Conservation (phyloP, 1,284 basidiomycete species). For the Trichosporon faecale region DNA sequence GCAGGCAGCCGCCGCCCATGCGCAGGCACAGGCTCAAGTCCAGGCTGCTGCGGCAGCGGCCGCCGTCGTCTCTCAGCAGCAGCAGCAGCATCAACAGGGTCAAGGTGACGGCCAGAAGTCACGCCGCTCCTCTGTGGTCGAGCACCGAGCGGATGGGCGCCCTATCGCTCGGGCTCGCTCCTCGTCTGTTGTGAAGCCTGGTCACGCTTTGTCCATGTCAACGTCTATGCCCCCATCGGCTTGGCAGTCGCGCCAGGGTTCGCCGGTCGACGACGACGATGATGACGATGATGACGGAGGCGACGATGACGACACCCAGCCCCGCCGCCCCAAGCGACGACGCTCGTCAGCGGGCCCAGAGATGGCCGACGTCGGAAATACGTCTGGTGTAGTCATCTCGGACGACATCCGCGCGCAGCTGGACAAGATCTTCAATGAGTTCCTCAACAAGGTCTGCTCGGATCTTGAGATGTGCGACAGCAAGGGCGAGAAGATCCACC, state of each 20-base stretch:
- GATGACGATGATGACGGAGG: slow-evolving; percentile 43
- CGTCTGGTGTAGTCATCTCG: slow-evolving; percentile 40
- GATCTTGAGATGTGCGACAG: slow-evolving; percentile 87
- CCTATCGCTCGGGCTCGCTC: slow-evolving; percentile 42
- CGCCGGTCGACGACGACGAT: slow-evolving; percentile 38
- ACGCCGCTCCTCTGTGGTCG: slow-evolving; percentile 17
- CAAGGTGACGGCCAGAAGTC: slow-evolving; percentile 18
- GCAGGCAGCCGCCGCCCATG: slow-evolving; percentile 15
- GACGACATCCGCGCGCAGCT: slow-evolving; percentile 74
- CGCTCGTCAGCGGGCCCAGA: slow-evolving; percentile 39
- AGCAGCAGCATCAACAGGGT: slow-evolving; percentile 44
- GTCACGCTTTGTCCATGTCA: slow-evolving; percentile 22
- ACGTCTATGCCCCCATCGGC: slow-evolving; percentile 45
- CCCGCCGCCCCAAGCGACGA: slow-evolving; percentile 39
- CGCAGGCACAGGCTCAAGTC: slow-evolving; percentile 14
- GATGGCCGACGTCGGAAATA: slow-evolving; percentile 22
- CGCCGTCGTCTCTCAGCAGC: slow-evolving; percentile 11
- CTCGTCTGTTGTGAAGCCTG: slow-evolving; percentile 38
- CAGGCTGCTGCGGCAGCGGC: slow-evolving; percentile 13
- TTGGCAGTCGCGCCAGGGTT: slow-evolving; percentile 42
- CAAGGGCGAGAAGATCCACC: slow-evolving; percentile 96
- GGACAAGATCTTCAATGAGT: slow-evolving; percentile 87
- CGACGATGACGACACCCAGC: slow-evolving; percentile 39
- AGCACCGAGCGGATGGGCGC: slow-evolving; percentile 41
- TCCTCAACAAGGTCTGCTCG: slow-evolving; percentile 82